These are phyloP conservation scores for Lepiota brunneoincarnata DNA, from an alignment of 768 basidiomycete species.

Conservation along the genomic window DNA sequence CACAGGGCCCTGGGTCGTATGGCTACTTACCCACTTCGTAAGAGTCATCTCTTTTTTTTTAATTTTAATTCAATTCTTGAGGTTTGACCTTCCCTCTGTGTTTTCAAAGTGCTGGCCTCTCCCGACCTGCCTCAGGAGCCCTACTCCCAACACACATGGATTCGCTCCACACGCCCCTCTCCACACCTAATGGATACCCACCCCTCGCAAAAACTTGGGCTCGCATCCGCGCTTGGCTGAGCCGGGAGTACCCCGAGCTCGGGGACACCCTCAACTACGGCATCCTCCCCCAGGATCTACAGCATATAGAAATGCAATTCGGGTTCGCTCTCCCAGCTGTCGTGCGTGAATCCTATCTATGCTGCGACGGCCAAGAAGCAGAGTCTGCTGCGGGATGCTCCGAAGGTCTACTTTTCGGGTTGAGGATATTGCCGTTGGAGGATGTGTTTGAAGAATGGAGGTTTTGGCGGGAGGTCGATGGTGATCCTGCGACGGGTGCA, in stretches of 20 bases:
- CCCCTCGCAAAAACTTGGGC: slow-evolving; percentile 82
- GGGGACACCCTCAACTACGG: slow-evolving; percentile 95
- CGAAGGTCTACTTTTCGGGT: slow-evolving; percentile 93
- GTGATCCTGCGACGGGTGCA: slow-evolving; percentile 81
- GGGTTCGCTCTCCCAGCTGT: slow-evolving; percentile 81
- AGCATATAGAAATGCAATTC: slow-evolving; percentile 80
- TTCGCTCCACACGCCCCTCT: slow-evolving; percentile 40
- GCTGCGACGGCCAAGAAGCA: slow-evolving; percentile 91
- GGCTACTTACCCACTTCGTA: slow-evolving; percentile 62
- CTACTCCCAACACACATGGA: slow-evolving; percentile 70
- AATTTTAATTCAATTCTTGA: slow-evolving; percentile 2
- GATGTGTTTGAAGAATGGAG: slow-evolving; percentile 93
- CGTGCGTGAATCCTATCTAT: slow-evolving; percentile 88
- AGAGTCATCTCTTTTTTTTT: slow-evolving; percentile 16
- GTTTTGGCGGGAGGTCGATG: slow-evolving; percentile 94
- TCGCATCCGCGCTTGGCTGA: slow-evolving; percentile 80
- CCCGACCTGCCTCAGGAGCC: slow-evolving; percentile 47
- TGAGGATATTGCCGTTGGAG: slow-evolving; percentile 89
- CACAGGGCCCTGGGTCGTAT: slow-evolving; percentile 55
- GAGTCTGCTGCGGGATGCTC: slow-evolving; percentile 85
- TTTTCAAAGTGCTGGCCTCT: slow-evolving; percentile 32
- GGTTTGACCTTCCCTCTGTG: slow-evolving; percentile 13
- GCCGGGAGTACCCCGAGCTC: slow-evolving; percentile 87
- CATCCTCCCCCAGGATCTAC: slow-evolving; percentile 75
- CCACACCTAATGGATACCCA: slow-evolving; percentile 57